Evolutionary conservation across 805 yeast species (phyloP).

Genomic region (Kodamaea leandrae): DNA sequence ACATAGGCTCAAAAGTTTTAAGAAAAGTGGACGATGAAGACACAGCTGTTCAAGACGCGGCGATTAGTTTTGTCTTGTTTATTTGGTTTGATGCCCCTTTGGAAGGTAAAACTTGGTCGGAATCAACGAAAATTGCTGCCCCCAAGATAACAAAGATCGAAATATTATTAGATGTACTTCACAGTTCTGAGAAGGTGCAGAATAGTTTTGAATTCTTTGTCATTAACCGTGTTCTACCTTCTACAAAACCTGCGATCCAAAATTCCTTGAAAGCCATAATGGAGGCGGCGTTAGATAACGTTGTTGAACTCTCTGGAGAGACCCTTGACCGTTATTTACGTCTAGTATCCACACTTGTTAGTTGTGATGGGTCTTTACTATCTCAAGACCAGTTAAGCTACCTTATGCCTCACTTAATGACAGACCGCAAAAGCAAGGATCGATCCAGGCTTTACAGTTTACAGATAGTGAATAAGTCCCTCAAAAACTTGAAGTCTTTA

Average conservation of each 20-base stretch:
- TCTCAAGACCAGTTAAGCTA: conserved; percentile 64
- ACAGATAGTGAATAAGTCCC: conserved; percentile 49
- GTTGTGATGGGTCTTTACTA: conserved; percentile 51
- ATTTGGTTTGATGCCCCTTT: conserved; percentile 20
- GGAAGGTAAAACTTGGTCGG: conserved; percentile 1
- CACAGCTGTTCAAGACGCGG: conserved; percentile 38
- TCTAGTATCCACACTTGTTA: conserved; percentile 55
- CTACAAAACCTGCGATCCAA: conserved; percentile 11
- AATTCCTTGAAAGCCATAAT: conserved; percentile 26
- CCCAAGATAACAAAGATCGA: conserved; percentile 15
- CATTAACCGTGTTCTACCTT: conserved; percentile 40
- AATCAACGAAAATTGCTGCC: conserved; percentile 1
- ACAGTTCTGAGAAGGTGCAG: conserved; percentile 36
- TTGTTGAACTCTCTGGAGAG: conserved; percentile 27
- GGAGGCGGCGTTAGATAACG: conserved; percentile 33
- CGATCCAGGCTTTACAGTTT: conserved; percentile 49
- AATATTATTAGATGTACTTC: conserved; percentile 39
- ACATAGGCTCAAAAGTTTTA: conserved; percentile 51
- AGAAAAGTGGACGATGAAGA: conserved; percentile 70
- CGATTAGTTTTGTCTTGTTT: conserved; percentile 31
- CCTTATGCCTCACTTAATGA: conserved; percentile 61
- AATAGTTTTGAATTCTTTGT: conserved; percentile 49
- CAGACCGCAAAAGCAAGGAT: conserved; percentile 42
- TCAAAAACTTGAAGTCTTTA: conserved; percentile 44
- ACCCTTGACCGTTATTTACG: conserved; percentile 40